phyloP scores from a whole-genome alignment of 2,329 filamentous ascomycete genomes.

The Ramularia endophylla region DNA sequence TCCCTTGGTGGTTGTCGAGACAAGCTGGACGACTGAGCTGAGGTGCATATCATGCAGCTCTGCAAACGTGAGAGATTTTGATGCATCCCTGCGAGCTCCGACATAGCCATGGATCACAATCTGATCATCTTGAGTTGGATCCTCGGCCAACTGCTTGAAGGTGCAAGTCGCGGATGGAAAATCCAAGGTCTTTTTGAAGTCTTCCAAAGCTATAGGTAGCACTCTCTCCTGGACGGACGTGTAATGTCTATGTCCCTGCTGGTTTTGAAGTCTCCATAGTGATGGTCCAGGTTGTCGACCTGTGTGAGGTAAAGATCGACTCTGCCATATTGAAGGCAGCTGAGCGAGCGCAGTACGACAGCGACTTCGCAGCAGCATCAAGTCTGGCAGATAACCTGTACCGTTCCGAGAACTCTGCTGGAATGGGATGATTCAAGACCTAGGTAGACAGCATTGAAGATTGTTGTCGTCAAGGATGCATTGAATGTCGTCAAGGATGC shows the following conservation, averaged over 20 bases:
- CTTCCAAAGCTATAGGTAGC: constrained; percentile 8
- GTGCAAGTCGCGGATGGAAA: constrained; percentile 42
- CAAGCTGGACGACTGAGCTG: constrained; percentile 35
- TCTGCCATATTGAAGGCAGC: constrained; percentile 7
- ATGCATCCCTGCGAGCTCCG: constrained; percentile 60
- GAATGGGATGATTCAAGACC: neutral
- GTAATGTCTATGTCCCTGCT: neutral
- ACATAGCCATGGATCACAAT: constrained; percentile 67
- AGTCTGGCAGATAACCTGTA: no score
- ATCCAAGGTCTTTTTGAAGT: constrained; percentile 32
- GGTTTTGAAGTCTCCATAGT: neutral
- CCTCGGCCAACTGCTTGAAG: constrained; percentile 24
- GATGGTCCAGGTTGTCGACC: neutral
- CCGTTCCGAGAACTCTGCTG: neutral
- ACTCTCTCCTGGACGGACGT: neutral
- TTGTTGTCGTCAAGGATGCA: no score
- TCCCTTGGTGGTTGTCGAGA: constrained; percentile 24
- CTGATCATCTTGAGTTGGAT: constrained; percentile 27
- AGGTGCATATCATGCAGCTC: constrained; percentile 43
- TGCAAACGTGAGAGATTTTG: constrained; percentile 65
- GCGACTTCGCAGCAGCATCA: constrained; percentile 23
- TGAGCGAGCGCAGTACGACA: constrained; percentile 11
- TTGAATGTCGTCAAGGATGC: neutral
- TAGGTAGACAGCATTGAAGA: no score
- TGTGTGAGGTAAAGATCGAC: neutral